Evolutionary conservation across 139 green algal species (phyloP), one percentile per base, ranked within the genome.

Genomic region (Ettlia oleoabundans): DNA sequence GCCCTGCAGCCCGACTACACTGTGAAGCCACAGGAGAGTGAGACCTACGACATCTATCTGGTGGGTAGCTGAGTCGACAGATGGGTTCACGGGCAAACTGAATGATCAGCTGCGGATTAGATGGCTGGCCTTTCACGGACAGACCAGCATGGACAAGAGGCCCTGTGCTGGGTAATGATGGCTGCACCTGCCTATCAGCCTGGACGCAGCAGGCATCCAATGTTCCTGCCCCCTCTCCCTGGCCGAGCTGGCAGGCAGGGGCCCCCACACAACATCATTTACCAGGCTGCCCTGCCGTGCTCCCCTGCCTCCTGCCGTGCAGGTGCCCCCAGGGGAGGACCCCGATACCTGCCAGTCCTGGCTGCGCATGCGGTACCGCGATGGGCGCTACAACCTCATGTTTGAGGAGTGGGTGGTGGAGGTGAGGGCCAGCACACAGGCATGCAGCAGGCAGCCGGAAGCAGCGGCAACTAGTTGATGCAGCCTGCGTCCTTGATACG

Each of bases 341-440:
- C 89, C 92, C 1, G 96, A 99, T 84, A 97, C 94, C 6, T 99
- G 96, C 89, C 86, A 92, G 76, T 93, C 88, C 42, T 99, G 97
- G 95, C 93, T 99, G 86, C 93, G 96, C 84, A 98, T 99, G 96
- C 92, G 96, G 80, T 98, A 98, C 88, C 86, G 94, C 10, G 95
- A 99, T 70, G 96, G 96, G 1, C 89, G 93, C 38, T 99, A 99
- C 92, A 94, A 88, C 66, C 94, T 99, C 38, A 97, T 98, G 94
- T 99, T 99, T 86, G 96, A 98, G 87, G 96, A 99, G 89, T 98
- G 92, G 90, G 93, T 99, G n/a, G 92, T 89, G 53, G 95, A 98
- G 69, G 78, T 83, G 78, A 83, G 78, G 62, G 21, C 32, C 21
- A 69, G 62, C n/a, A n/a, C n/a, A n/a, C n/a, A n/a, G n/a, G n/a